phyloP scores from a whole-genome alignment of 108 stramenopile genomes.

The Fistulifera pelliculosa region DNA sequence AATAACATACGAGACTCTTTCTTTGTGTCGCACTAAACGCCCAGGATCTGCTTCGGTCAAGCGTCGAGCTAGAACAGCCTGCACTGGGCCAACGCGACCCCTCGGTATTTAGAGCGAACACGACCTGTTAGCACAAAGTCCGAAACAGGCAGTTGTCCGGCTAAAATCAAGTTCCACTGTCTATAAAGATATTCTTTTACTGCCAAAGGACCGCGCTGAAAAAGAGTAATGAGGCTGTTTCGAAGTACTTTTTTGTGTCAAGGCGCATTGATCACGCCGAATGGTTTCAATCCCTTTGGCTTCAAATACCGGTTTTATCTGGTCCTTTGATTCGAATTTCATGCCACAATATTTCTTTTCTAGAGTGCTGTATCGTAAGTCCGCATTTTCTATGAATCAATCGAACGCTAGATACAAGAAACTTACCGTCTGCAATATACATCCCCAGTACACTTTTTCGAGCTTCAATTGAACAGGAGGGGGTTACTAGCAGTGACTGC shows the following conservation, averaged over 20 bases:
- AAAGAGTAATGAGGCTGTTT: constrained; percentile 66
- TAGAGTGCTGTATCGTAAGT: constrained; percentile 27
- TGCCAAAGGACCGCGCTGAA: constrained; percentile 40
- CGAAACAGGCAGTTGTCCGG: constrained; percentile 73
- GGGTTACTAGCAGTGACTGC: constrained; percentile 83
- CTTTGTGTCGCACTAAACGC: constrained; percentile 63
- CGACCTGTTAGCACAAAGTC: constrained; percentile 83
- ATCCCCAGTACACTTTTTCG: constrained; percentile 93
- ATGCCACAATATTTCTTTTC: constrained; percentile 87
- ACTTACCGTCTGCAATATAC: constrained; percentile 79
- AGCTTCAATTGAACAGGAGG: constrained; percentile 91
- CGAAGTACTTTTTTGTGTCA: constrained; percentile 77
- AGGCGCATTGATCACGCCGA: constrained; percentile 72
- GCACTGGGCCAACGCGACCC: constrained; percentile 71
- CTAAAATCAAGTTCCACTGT: constrained; percentile 71
- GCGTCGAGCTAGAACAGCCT: constrained; percentile 72
- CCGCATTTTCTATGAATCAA: background rate
- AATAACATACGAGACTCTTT: constrained; percentile 78
- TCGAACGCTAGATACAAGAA: constrained; percentile 4
- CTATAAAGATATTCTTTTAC: constrained; percentile 55
- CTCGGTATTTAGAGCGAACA: constrained; percentile 68
- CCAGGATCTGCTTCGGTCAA: constrained; percentile 76
- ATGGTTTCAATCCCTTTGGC: constrained; percentile 87
- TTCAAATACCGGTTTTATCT: constrained; percentile 70
- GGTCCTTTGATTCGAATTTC: constrained; percentile 71